Evolutionary conservation across 768 basidiomycete species (phyloP), one percentile per base, ranked within the genome.

Genomic region (Russula sp.): DNA sequence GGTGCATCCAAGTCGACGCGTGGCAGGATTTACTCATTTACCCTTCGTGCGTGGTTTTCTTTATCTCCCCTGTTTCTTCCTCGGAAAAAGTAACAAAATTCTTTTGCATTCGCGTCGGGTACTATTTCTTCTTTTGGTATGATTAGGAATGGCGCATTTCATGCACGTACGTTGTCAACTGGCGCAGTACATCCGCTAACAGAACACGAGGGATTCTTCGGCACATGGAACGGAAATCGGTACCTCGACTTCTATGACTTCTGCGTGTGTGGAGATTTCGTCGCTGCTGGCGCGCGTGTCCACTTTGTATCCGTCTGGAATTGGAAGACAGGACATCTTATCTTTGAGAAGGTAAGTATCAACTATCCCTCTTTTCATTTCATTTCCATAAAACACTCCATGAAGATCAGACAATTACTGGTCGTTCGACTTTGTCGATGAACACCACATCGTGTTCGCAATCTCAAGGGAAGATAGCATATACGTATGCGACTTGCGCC

Each of bases 391-490:
- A 7, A 13, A 11, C 11, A 18, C 7, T 35, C 32, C 8, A 6
- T 9, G 11, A 10, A 49, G 46, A 32, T 54, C 13, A 6, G 51
- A 48, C 7, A 8, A 7, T 4, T 63, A 58, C 46, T 59, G 57
- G 13, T 63, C 61, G 4, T 63, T 59, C 16, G 51, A 58, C 20
- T 63, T 63, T 32, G 45, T 63, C n/a, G 61, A 63, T 7, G 57
- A 63, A n/a, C 46, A 54, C 18, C 61, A 63, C 32, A 63, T 63
- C 22, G 5, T 59, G 13, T 63, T 49, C 22, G 41, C 57, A 13
- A 22, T 13, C 16, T 59, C 61, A 7, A 18, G 18, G 2, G 34
- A 49, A 11, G 62, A 59, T 38, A 59, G 46, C 39, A 34, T 59
- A 41, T 49, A 59, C 41, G 57, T 63, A 16, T 63, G 55, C 45